These are phyloP conservation scores for Sugiyamaella chiloensis DNA, from an alignment of 805 yeast species.

Conservation along the genomic window DNA sequence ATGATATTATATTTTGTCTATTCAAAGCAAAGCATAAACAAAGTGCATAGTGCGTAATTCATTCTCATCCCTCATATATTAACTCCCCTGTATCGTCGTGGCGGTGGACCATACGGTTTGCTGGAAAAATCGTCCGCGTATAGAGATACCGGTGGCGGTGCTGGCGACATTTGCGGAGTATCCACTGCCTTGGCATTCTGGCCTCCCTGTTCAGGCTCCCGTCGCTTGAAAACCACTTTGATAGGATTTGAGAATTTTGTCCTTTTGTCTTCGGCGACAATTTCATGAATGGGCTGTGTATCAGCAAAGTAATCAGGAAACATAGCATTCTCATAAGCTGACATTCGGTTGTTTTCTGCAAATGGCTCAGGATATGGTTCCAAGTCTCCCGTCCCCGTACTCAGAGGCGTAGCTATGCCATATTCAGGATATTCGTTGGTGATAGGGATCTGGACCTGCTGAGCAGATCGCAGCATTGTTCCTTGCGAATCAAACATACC, in stretches of 20 bases:
- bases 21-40: too few species aligned
- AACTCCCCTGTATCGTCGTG: conserved; percentile 21
- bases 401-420: conserved; percentile 2
- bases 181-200: not conserved
- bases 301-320: conserved; percentile 10
- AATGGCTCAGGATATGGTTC: conserved; percentile 1
- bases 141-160: conserved; percentile 9
- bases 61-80: conserved; percentile 6
- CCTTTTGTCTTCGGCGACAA: conserved; percentile 11
- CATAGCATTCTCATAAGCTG: not conserved
- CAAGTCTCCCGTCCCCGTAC: not conserved
- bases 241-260: conserved; percentile 14
- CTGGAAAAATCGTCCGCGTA: conserved; percentile 21
- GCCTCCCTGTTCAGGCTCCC: conserved; percentile 13
- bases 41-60: too few species aligned
- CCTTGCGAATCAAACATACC: not conserved
- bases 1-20: too few species aligned
- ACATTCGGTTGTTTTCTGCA: not conserved
- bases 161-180: conserved; percentile 2
- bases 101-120: conserved; percentile 26
- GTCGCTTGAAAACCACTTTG: conserved; percentile 11
- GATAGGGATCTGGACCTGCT: conserved; percentile 8
- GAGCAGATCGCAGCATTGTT: not conserved
- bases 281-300: conserved; percentile 7
- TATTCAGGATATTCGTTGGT: conserved; percentile 7